phyloP scores from a whole-genome alignment of 1,139 yeast genomes.

The Torulaspora globosa region DNA sequence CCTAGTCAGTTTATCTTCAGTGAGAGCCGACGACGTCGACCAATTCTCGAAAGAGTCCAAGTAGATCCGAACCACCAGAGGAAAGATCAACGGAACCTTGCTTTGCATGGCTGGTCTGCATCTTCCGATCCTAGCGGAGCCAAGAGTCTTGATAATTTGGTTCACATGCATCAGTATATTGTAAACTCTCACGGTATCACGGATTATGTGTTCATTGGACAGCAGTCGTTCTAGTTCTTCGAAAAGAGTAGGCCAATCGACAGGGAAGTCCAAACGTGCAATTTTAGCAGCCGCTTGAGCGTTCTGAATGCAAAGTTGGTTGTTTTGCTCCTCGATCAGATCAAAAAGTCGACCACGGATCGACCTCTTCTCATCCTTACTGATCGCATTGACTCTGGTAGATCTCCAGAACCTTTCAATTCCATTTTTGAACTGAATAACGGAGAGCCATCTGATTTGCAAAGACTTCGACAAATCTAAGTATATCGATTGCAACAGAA shows the following conservation, averaged over 20 bases:
- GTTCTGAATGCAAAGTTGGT: conserved; percentile 71
- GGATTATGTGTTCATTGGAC: conserved; percentile 39
- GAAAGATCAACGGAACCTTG: conserved; percentile 59
- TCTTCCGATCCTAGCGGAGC: conserved; percentile 77
- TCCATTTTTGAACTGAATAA: conserved; percentile 85
- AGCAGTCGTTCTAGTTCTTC: conserved; percentile 56
- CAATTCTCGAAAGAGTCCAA: conserved; percentile 57
- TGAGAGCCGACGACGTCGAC: conserved; percentile 41
- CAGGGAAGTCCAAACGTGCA: conserved; percentile 79
- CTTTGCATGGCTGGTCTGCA: conserved; percentile 74
- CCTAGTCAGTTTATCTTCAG: conserved; percentile 30
- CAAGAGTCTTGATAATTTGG: conserved; percentile 68
- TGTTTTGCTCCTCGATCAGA: conserved; percentile 62
- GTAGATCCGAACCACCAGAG: conserved; percentile 58
- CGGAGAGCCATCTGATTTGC: conserved; percentile 78
- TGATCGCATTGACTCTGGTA: conserved; percentile 52
- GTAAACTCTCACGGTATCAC: conserved; percentile 51
- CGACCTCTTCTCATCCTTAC: conserved; percentile 62
- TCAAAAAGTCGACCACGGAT: conserved; percentile 60
- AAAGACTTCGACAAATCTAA: conserved; percentile 53
- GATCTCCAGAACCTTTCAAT: conserved; percentile 80
- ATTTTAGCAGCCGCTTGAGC: conserved; percentile 78
- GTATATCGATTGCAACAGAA: conserved; percentile 56
- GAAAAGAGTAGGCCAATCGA: conserved; percentile 77
- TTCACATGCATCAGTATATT: conserved; percentile 65